phyloP scores from a whole-genome alignment of 176 grass and related monocot species.

The Paspalum vaginatum region DNA sequence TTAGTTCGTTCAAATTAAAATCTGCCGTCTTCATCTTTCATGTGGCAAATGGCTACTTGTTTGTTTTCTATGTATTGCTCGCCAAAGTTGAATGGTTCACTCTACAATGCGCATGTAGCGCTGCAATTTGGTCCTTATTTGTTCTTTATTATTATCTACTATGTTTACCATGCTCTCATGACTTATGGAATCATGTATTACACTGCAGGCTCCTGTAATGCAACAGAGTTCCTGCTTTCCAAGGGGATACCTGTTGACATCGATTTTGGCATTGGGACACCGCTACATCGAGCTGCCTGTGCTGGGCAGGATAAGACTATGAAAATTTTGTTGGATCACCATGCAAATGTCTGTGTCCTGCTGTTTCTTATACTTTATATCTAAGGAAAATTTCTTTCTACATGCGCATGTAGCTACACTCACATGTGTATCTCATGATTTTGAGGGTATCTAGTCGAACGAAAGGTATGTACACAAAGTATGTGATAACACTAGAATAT shows the following conservation, averaged over 20 bases:
- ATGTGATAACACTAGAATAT: no score
- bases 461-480: no score
- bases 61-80: background rate
- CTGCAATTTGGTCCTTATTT: background rate
- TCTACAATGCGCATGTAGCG: background rate
- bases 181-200: background rate
- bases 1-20: background rate
- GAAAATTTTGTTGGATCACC: constrained; percentile 44
- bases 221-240: constrained; percentile 37
- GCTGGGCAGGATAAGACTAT: constrained; percentile 34
- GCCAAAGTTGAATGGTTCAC: background rate
- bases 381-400: no score
- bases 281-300: constrained; percentile 18
- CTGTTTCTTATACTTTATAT: background rate
- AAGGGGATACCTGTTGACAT: constrained; percentile 40
- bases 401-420: no score
- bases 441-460: no score
- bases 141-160: no score
- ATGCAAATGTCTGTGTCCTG: constrained; percentile 14
- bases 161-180: background rate
- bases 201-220: constrained; percentile 24
- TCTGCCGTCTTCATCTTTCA: background rate
- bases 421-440: no score
- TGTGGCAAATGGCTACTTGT: background rate
- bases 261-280: constrained; percentile 33